Evolutionary conservation across 169 alveolate species (phyloP), one percentile per base, ranked within the genome.

Genomic region (Eimeria praecox): DNA sequence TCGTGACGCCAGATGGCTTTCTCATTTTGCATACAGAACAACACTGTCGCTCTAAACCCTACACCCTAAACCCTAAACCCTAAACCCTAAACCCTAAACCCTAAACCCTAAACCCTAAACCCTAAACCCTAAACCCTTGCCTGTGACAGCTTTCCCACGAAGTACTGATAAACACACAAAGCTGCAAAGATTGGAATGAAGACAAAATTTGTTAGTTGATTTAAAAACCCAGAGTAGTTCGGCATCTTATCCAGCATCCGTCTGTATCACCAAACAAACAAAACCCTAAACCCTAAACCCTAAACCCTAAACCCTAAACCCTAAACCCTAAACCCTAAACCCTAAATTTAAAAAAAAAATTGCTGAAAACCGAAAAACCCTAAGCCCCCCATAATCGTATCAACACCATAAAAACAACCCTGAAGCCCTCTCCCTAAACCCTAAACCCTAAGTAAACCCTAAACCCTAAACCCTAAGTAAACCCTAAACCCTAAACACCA

Each of bases 161-260:
- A 75, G 52, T 75, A 75, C 44, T 75, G 85, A 42, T 75, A 75
- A 42, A 75, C 52, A 33, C 85, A 75, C 10, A 75, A 75, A 24
- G 85, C 85, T 1, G 85, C 85, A 90, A 96, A 96, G 30, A 96
- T 75, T 46, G 97, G 96, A 20, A 95, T 82, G 59, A 93, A 94
- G 24, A 90, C 80, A 0, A 82, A n/a, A 12, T 96, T 77, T 22
- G 97, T 96, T 54, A 95, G 71, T 87, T 96, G 97, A 9, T 95
- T 94, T 56, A 96, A 71, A 83, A 94, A 96, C 94, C 96, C 90
- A 24, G 92, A 86, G 90, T 96, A 96, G 69, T 96, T 96, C 49
- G 97, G 97, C 97, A 96, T 90, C 64, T 87, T 87, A 42, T 87
- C 94, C 33, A 87, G 18, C 94, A 87, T 87, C 42, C 73, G 71